Base-by-base conservation (phyloP, 2,329 filamentous ascomycete species). In the Acrocalymma vagum region DNA sequence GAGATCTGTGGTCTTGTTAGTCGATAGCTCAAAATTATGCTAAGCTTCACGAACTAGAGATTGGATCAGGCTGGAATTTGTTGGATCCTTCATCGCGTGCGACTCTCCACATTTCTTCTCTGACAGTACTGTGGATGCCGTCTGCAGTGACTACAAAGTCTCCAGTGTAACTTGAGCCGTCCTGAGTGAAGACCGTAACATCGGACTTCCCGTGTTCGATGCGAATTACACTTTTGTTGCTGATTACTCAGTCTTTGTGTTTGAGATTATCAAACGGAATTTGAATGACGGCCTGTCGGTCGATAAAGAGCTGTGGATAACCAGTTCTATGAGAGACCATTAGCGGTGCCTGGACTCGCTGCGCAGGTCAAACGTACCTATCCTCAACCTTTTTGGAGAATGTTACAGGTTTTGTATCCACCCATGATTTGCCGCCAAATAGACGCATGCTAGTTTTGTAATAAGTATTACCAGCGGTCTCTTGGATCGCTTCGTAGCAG, bases 131-230 rank as follows among this genome's bases (percentile, higher is more conserved):
- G 23, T 45, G 45, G 11, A 45, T 28, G 23, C 45, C 45, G 18
- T 49, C 45, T 6, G 43, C 43, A 13, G 43, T 43, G 13, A 51
- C 34, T 14, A 51, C 14, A 6, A 51, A 27, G 27, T 38, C 32
- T 10, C 38, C 47, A 5, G 13, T 11, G 22, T n/a, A 32, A 8
- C 10, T 14, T 8, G 32, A 22, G 23, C 46, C 45, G 18, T 35
- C 42, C 18, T 13, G 22, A 7, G 35, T 43, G 10, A n/a, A 13
- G 10, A 47, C 45, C 3, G 20, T 21, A 5, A 52, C 29, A 8
- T 25, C 22, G 7, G 20, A 16, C 5, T 34, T 16, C 10, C 9
- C 14, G 11, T 31, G 13, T 9, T 45, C 24, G 22, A 47, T 16
- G 8, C 39, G 14, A 7, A 9, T 21, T 9, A 48, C 44, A 9